Evolutionary conservation across 139 green algal species (phyloP), one percentile per base, ranked within the genome.

Genomic region (Limnomonas spitsbergensis): DNA sequence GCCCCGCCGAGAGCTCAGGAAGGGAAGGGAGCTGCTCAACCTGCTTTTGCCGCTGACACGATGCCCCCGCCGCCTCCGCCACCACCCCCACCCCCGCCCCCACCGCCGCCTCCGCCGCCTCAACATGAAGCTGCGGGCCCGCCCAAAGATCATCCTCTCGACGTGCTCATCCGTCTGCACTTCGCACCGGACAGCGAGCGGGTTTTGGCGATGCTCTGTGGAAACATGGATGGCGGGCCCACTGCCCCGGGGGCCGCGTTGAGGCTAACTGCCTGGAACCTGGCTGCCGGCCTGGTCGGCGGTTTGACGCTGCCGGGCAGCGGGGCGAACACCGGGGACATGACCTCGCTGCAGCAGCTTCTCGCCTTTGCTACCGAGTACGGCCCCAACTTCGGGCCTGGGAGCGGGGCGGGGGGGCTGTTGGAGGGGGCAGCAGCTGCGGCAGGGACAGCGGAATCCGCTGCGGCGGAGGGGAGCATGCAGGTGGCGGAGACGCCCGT

Each of bases 241-340:
- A n/a, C n/a, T n/a, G n/a, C n/a, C n/a, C n/a, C n/a, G n/a, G n/a
- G n/a, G n/a, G n/a, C n/a, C n/a, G n/a, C n/a, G n/a, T n/a, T n/a
- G n/a, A n/a, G 68, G 29, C 14, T 74, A n/a, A 74, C 68, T 32
- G 29, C 42, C 6, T 29, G 9, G 29, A 32, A 74, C 68, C 7
- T 32, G 4, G 3, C 4, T 3, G 68, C 68, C 6, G 29, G 20
- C 4, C 34, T 74, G 14, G 3, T 74, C 4, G 68, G 68, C 9
- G 68, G 68, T 9, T 20, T 74, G 68, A 6, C 36, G 24, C 68
- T 74, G 20, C 68, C 68, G 4, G 68, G 68, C 42, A 32, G 26
- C 36, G 68, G 68, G 7, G 29, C 68, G 3, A 47, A 47, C 36
- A 74, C 20, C 42, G 68, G 68, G 4, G 68, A 74, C 29, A 74